Conservation (phyloP, 257 asterid species). For the Nicotiana obtusifolia region DNA sequence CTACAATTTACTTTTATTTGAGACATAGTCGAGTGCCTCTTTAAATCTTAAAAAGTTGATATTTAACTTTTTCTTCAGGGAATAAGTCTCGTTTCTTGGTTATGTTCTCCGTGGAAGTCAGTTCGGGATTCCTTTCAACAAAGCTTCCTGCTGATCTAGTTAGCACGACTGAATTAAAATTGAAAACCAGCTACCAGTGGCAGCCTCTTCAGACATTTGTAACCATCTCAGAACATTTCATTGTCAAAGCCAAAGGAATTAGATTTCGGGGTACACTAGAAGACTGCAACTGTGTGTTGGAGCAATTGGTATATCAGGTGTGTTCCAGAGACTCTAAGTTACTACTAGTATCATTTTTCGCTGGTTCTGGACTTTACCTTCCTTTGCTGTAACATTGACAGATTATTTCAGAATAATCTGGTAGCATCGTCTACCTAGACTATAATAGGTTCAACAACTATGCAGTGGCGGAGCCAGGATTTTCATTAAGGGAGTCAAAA, state of each 20-base stretch:
- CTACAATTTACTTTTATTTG: neutral
- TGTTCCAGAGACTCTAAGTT: conserved; percentile 16
- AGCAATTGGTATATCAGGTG: conserved; percentile 58
- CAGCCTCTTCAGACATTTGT: conserved; percentile 88
- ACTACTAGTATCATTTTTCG: neutral
- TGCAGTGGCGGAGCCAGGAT: no score
- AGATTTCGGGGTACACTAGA: conserved; percentile 61
- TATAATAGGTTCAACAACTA: neutral
- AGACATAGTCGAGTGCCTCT: neutral
- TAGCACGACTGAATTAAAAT: conserved; percentile 64
- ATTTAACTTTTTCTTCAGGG: conserved; percentile 31
- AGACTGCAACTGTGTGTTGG: conserved; percentile 59
- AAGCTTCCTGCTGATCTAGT: conserved; percentile 70
- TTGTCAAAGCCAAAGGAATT: conserved; percentile 77
- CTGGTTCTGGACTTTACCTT: neutral
- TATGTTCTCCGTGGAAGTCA: conserved; percentile 70
- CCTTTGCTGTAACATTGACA: neutral
- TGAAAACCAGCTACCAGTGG: conserved; percentile 64
- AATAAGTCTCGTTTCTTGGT: conserved; percentile 57
- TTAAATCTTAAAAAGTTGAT: neutral
- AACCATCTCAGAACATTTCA: conserved; percentile 69
- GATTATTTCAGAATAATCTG: neutral
- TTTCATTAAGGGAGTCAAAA: no score
- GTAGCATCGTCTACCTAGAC: neutral
- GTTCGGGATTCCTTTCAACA: conserved; percentile 54